Percentiles rank a stretch among this genome's conserved stretches.
These are phyloP conservation scores for Elsinoe batatas DNA, from an alignment of 2,329 filamentous ascomycete genomes.

Conservation along the genomic window DNA sequence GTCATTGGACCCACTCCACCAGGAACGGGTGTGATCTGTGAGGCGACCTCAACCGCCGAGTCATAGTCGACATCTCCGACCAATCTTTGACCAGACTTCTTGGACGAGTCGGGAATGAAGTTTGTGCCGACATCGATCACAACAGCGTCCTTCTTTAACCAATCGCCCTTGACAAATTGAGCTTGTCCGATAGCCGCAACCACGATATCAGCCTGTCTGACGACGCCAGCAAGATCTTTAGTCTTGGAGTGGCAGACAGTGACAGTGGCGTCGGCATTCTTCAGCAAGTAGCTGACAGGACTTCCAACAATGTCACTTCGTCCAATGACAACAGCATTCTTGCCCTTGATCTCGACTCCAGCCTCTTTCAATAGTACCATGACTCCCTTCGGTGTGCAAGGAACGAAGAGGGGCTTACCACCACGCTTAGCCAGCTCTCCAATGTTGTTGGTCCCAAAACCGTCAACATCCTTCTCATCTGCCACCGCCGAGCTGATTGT, in stretches of 20 bases:
- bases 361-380: slow-evolving; percentile 84
- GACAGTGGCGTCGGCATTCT: slow-evolving; percentile 92
- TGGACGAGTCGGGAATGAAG: slow-evolving; percentile 78
- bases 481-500: slow-evolving; percentile 79
- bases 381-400: slow-evolving; percentile 93
- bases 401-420: slow-evolving; percentile 77
- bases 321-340: slow-evolving; percentile 88
- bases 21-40: slow-evolving; percentile 88
- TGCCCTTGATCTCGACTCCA: slow-evolving; percentile 74
- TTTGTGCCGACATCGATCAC: slow-evolving; percentile 98
- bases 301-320: slow-evolving; percentile 96
- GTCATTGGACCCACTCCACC: slow-evolving; percentile 98
- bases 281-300: slow-evolving; percentile 89
- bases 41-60: slow-evolving; percentile 73
- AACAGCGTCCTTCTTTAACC: slow-evolving; percentile 88
- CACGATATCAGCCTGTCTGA: slow-evolving; percentile 80
- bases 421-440: slow-evolving; percentile 94
- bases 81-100: slow-evolving; percentile 83
- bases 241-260: slow-evolving; percentile 94
- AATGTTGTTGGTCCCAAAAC: slow-evolving; percentile 89
- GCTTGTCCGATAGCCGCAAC: slow-evolving; percentile 85
- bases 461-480: slow-evolving; percentile 95
- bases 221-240: slow-evolving; percentile 56
- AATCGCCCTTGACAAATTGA: slow-evolving; percentile 84
- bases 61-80: slow-evolving; percentile 95